Evolutionary conservation across 108 stramenopile species (phyloP), one percentile per base, ranked within the genome.

Genomic region (Conticribra weissflogii): DNA sequence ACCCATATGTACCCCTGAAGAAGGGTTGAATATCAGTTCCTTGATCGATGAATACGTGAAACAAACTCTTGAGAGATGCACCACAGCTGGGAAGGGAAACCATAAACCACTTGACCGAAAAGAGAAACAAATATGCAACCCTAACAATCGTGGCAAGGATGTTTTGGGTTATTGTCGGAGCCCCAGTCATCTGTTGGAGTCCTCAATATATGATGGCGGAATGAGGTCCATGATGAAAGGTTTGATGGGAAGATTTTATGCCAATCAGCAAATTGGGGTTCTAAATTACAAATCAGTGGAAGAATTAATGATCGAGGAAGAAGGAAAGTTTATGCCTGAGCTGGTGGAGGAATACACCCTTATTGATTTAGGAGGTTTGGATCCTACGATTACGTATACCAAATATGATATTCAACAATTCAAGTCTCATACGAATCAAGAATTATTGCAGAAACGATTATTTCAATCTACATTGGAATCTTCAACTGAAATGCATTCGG

Each of bases 361-460:
- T 24, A 34, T 72, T 21, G 71, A 72, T 45, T 62, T 72, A 41
- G 71, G 71, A 17, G 71, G 71, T n/a, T 44, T 72, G 49, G 71
- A 62, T 55, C 47, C 9, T 22, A 49, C 23, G 7, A 33, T 72
- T 5, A 4, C 0, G 19, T 31, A 62, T 28, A 44, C 30, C 44
- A 29, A 4, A 3, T 71, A 61, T 34, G 32, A 61, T 53, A 61
- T 52, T 3, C 18, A 52, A 12, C 19, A 44, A 29, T 44, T 54
- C 1, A 17, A 27, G 55, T 25, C 7, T 18, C 56, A 41, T 12
- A 41, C 12, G 56, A 17, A 51, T 19, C 50, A 21, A 21, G 4
- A 51, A 51, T 51, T n/a, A n/a, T n/a, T n/a, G n/a, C 27, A 16
- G 31, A 23, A 36, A 24, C 18, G 55, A 25, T 3, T 27, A 34